A percentile compares a stretch with the other conserved stretches of the same genome.
phyloP scores from a whole-genome alignment of 148 eudicot species.

The Linanthus parryae region DNA sequence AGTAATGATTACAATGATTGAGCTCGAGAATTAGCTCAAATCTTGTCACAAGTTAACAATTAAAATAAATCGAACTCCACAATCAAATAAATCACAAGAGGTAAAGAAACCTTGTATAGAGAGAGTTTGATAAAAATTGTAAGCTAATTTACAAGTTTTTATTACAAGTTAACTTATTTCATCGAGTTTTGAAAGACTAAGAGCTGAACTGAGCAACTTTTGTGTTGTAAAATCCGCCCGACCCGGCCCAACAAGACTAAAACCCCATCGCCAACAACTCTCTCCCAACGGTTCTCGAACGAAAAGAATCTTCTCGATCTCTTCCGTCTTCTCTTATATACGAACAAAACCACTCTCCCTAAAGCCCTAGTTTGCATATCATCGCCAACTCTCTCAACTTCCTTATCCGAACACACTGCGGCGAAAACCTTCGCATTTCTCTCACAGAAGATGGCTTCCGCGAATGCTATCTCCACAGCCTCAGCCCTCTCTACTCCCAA shows the following conservation, averaged over 20 bases:
- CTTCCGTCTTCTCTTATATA: constrained; percentile 6
- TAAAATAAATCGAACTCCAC: too few relatives aligned
- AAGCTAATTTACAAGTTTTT: too few relatives aligned
- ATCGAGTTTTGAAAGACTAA: too few relatives aligned
- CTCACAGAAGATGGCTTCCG: constrained; percentile 54
- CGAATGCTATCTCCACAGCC: constrained; percentile 72
- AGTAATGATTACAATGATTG: too few relatives aligned
- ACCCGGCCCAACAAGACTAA: not conserved
- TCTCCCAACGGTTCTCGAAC: constrained; percentile 3
- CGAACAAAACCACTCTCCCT: not conserved
- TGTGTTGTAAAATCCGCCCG: not conserved
- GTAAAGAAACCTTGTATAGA: too few relatives aligned
- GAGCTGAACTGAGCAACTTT: too few relatives aligned
- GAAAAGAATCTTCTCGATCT: constrained; percentile 21
- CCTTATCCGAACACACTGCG: not conserved
- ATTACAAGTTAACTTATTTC: too few relatives aligned
- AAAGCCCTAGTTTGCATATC: constrained; percentile 12
- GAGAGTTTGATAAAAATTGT: too few relatives aligned
- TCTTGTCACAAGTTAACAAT: too few relatives aligned
- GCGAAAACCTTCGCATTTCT: not conserved
- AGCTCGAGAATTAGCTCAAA: too few relatives aligned
- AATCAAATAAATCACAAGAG: too few relatives aligned
- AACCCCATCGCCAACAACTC: not conserved
- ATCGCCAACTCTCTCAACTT: not conserved
- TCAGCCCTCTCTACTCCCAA: constrained; percentile 58